A percentile compares a stretch with the other conserved stretches of the same genome.
Conservation (phyloP, 2,329 filamentous ascomycete species). For the Penicillium sp. region DNA sequence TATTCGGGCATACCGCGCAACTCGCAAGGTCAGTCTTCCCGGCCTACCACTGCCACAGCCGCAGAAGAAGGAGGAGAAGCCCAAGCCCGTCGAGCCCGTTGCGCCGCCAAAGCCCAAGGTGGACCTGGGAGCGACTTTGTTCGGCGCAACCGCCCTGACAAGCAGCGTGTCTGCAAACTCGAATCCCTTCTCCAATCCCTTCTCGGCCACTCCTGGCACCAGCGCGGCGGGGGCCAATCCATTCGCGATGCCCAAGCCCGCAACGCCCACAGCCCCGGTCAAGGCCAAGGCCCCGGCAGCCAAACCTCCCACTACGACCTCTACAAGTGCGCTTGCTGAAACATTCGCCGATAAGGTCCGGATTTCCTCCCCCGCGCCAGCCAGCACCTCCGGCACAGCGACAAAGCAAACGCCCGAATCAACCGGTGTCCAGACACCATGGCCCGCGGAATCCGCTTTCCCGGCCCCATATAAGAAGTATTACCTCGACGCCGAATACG, state of each 20-base stretch:
- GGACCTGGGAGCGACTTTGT: slow-evolving; percentile 65
- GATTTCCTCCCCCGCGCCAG: slow-evolving; percentile 50
- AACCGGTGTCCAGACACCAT: slow-evolving; percentile 66
- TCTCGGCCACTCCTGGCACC: slow-evolving; percentile 51
- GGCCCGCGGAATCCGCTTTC: slow-evolving; percentile 71
- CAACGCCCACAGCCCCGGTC: slow-evolving; percentile 26
- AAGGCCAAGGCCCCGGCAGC: slow-evolving; percentile 32
- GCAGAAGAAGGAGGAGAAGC: slow-evolving; percentile 27
- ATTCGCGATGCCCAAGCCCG: slow-evolving; percentile 60
- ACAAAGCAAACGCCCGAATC: slow-evolving; percentile 41
- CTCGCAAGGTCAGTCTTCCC: slow-evolving; percentile 56
- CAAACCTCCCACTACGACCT: slow-evolving; percentile 46
- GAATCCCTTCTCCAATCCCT: slow-evolving; percentile 70
- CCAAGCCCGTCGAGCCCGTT: slow-evolving; percentile 9
- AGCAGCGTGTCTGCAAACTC: slow-evolving; percentile 46
- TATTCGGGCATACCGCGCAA: slow-evolving; percentile 74
- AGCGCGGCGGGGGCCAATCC: slow-evolving; percentile 59
- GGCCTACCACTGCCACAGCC: slow-evolving; percentile 38
- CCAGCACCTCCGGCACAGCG: slow-evolving; percentile 35
- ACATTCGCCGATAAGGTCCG: slow-evolving; percentile 75
- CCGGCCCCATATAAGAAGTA: slow-evolving; percentile 75
- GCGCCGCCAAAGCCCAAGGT: slow-evolving; percentile 36
- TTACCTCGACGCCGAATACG: slow-evolving; percentile 90
- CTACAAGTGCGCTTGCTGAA: slow-evolving; percentile 70
- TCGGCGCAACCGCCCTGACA: slow-evolving; percentile 57